These are phyloP conservation scores for Botrytis squamosa DNA, from an alignment of 2,329 filamentous ascomycete species.

Conservation along the genomic window DNA sequence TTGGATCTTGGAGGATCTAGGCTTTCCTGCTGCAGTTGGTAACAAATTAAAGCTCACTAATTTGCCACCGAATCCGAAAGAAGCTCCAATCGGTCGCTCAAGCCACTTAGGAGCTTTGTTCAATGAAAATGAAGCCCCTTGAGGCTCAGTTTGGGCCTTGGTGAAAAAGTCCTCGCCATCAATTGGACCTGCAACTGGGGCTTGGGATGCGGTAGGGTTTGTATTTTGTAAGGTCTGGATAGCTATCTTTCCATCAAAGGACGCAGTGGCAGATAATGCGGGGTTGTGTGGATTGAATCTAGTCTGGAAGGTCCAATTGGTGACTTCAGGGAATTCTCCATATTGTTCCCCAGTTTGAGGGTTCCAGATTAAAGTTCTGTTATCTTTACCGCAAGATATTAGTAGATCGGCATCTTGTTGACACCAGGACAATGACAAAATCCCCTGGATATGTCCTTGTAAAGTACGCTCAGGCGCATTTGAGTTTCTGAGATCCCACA, in stretches of 20 bases:
- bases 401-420: slow-evolving; percentile 83
- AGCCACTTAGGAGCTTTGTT: slow-evolving; percentile 87
- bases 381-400: slow-evolving; percentile 94
- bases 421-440: slow-evolving; percentile 95
- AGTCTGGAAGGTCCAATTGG: slow-evolving; percentile 99
- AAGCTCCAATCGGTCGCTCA: slow-evolving; percentile 77
- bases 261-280: slow-evolving; percentile 87
- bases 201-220: slow-evolving; percentile 70
- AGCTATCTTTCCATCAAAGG: slow-evolving; percentile 94
- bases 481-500: slow-evolving; percentile 96
- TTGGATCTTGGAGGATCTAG: slow-evolving; percentile 69
- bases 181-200: slow-evolving; percentile 63
- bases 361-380: slow-evolving; percentile 94
- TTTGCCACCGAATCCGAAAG: slow-evolving; percentile 95
- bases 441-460: slow-evolving; percentile 89
- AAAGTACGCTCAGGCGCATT: slow-evolving; percentile 89
- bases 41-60: slow-evolving; percentile 71
- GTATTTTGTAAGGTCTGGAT: slow-evolving; percentile 94
- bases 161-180: slow-evolving; percentile 97
- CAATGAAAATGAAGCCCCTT: slow-evolving; percentile 85
- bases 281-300: slow-evolving; percentile 93
- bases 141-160: slow-evolving; percentile 86
- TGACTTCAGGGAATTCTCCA: slow-evolving; percentile 93
- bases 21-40: slow-evolving; percentile 59
- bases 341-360: slow-evolving; percentile 83